Evolutionary conservation across 306 rosid genomes (phyloP), one percentile per base, ranked within the genome.

Genomic region (Psophocarpus tetragonolobus): DNA sequence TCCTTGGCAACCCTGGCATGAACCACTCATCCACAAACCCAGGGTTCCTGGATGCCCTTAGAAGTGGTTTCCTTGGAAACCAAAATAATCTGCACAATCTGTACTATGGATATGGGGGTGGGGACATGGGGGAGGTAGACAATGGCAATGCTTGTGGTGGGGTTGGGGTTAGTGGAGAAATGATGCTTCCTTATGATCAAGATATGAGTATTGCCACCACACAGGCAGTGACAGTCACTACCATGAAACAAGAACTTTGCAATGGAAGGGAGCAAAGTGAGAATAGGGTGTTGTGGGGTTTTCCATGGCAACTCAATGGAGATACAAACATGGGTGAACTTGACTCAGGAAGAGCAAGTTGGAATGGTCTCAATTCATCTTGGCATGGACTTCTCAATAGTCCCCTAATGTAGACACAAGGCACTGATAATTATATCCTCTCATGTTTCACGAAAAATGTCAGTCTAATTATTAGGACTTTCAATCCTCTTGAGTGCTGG

Each of bases 301-400:
- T 87, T 45, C 99, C 97, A 8, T 91, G 97, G 97, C 97, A 92
- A 72, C 41, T 84, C 38, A 91, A 86, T 72, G 87, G 87, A 4
- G 92, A 92, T 45, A 87, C 88, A 21, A 85, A 74, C 80, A 84
- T 87, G 88, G 81, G 65, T 47, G 92, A 84, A 10, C 15, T 84
- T 75, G 97, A 92, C 42, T 80, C 91, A 6, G 97, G 88, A 58
- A 91, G 98, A 83, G 90, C 79, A 36, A 84, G 82, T 77, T 92
- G 99, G 97, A 92, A 87, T 71, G 90, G 93, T 13, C 17, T 88
- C 45, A 85, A 80, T 17, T 41, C 97, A 14, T 81, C 96, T 20
- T 95, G 97, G 97, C 97, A 91, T 81, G 97, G 97, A 5, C 92
- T 95, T 85, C 87, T 95, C 75, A 89, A 90, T 61, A 91, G 90